Conservation (phyloP, 345 rosid species). For the Populus tremula region DNA sequence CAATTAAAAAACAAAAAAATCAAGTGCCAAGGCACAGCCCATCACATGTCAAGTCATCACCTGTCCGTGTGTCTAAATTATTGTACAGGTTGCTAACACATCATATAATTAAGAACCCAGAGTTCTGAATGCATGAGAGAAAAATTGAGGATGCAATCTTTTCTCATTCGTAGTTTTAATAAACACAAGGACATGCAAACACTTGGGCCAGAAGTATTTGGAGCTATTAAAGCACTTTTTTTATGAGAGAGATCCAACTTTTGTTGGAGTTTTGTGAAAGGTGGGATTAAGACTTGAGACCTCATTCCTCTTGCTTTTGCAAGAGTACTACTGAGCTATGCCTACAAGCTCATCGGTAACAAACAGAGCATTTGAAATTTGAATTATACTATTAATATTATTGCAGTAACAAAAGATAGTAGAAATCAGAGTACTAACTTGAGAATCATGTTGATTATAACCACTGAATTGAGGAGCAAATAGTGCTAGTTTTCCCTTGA, state of each 20-base stretch:
- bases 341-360: background rate
- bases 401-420: background rate
- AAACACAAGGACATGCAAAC: background rate
- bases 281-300: background rate
- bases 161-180: background rate
- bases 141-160: background rate
- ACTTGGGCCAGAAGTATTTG: background rate
- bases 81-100: background rate
- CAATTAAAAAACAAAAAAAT: background rate
- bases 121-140: background rate
- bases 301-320: background rate
- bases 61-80: background rate
- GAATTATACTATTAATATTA: background rate
- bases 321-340: background rate
- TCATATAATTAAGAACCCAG: background rate
- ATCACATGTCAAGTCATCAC: background rate
- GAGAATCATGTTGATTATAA: slow-evolving; percentile 97
- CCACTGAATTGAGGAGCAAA: slow-evolving; percentile 99
- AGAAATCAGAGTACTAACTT: slow-evolving; percentile 46
- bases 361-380: background rate
- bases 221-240: background rate
- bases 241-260: background rate
- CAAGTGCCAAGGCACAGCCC: background rate
- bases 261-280: background rate
- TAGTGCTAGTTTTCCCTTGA: slow-evolving; percentile 76